phyloP scores from a whole-genome alignment of 169 alveolate species.

The Cryptosporidium canis region DNA sequence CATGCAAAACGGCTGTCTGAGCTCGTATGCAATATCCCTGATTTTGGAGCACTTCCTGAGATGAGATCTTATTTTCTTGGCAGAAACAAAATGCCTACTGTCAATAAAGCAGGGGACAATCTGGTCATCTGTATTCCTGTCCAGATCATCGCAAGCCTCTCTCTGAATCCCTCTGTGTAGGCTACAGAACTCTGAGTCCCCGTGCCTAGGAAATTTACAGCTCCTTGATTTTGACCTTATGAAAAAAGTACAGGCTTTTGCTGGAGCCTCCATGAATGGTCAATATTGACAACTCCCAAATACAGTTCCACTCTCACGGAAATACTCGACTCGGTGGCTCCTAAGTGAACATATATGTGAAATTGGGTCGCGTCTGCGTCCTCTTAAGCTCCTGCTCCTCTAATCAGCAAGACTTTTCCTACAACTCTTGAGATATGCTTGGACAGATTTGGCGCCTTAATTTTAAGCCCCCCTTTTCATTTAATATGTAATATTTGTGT shows the following conservation, averaged over 20 bases:
- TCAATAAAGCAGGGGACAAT: conserved; percentile 49
- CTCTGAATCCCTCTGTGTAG: conserved; percentile 10
- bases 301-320: background rate
- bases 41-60: conserved; percentile 51
- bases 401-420: background rate
- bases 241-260: conserved; percentile 23
- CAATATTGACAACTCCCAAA: background rate
- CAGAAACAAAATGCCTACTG: conserved; percentile 33
- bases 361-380: background rate
- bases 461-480: background rate
- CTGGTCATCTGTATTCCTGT: background rate
- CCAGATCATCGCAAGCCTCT: background rate
- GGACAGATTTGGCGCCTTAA: background rate
- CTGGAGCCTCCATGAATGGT: background rate
- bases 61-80: conserved; percentile 39
- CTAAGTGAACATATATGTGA: background rate
- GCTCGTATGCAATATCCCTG: conserved; percentile 72
- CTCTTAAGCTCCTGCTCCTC: background rate
- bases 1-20: conserved; percentile 51
- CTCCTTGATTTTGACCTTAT: conserved; percentile 32
- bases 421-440: background rate
- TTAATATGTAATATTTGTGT: background rate
- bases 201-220: conserved; percentile 21
- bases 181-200: conserved; percentile 10
- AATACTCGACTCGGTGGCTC: background rate